A percentile compares a stretch with the other conserved stretches of the same genome.
Conservation (phyloP, 495 filamentous ascomycete genomes). For the Rusavskia elegans region DNA sequence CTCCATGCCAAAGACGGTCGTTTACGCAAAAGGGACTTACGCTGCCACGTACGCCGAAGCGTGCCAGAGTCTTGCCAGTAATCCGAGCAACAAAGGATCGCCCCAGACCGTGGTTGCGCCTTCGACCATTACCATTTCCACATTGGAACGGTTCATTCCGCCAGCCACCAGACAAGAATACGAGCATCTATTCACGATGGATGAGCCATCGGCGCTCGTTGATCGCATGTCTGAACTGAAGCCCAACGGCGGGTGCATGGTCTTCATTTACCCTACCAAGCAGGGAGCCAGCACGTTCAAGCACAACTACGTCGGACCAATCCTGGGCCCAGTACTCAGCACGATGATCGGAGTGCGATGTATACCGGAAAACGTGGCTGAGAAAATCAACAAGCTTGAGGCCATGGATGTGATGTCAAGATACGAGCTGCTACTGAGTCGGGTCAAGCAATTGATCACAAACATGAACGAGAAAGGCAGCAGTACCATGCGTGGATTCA, state of each 20-base stretch:
- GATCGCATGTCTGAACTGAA: constrained; percentile 52
- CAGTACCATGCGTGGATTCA: constrained; percentile 24
- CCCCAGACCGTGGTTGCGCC: constrained; percentile 51
- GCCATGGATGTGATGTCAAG: constrained; percentile 41
- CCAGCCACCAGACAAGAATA: constrained; percentile 46
- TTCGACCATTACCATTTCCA: constrained; percentile 43
- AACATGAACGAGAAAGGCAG: constrained; percentile 20
- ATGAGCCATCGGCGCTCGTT: constrained; percentile 43
- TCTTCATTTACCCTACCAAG: constrained; percentile 58
- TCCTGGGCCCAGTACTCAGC: constrained; percentile 52
- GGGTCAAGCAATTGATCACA: constrained; percentile 32
- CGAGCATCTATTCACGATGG: constrained; percentile 38
- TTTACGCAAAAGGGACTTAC: constrained; percentile 33
- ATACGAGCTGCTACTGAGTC: constrained; percentile 36
- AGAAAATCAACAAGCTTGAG: constrained; percentile 40
- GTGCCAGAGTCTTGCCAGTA: constrained; percentile 16
- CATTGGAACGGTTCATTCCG: constrained; percentile 58
- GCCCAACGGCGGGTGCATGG: constrained; percentile 37
- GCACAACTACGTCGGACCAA: constrained; percentile 45
- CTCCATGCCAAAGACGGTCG: constrained; percentile 34
- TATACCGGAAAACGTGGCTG: constrained; percentile 42
- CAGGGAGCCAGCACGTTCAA: constrained; percentile 48
- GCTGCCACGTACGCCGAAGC: constrained; percentile 37
- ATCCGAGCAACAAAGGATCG: constrained; percentile 18
- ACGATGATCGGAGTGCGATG: constrained; percentile 47